phyloP scores from a whole-genome alignment of 208 protist genomes.

The Willaertia magna region DNA sequence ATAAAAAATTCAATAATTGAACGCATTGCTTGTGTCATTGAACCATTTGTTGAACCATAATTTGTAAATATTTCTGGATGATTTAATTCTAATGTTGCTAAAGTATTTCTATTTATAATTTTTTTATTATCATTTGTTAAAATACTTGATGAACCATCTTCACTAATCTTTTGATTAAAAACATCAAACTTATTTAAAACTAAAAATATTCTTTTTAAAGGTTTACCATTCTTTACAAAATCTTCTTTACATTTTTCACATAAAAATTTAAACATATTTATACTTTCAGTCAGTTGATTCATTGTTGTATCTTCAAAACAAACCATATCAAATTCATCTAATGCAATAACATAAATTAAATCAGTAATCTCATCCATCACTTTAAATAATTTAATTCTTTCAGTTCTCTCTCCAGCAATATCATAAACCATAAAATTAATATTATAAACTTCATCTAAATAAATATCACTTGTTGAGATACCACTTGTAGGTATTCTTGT shows the following conservation, averaged over 20 bases:
- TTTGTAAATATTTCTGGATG: not conserved
- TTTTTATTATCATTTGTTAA: no score
- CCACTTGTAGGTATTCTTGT: not conserved
- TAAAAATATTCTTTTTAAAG: not conserved
- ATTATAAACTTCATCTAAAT: not conserved
- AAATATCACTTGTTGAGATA: not conserved
- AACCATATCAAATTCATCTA: not conserved
- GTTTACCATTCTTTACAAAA: not conserved
- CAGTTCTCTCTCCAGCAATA: no score
- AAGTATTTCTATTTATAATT: no score
- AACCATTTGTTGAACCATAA: not conserved
- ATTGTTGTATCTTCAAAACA: not conserved
- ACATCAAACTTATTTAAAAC: not conserved
- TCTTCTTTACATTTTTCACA: not conserved
- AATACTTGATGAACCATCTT: no score
- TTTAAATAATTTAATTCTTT: not conserved
- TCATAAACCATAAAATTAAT: no score
- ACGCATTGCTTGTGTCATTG: not conserved
- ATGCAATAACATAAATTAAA: not conserved
- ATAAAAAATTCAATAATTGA: not conserved
- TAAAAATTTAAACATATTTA: not conserved
- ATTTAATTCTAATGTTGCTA: not conserved
- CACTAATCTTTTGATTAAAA: not conserved
- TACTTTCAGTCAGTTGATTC: not conserved
- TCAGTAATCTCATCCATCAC: not conserved